Conservation (phyloP, 768 basidiomycete genomes). For the Lentinula edodes region DNA sequence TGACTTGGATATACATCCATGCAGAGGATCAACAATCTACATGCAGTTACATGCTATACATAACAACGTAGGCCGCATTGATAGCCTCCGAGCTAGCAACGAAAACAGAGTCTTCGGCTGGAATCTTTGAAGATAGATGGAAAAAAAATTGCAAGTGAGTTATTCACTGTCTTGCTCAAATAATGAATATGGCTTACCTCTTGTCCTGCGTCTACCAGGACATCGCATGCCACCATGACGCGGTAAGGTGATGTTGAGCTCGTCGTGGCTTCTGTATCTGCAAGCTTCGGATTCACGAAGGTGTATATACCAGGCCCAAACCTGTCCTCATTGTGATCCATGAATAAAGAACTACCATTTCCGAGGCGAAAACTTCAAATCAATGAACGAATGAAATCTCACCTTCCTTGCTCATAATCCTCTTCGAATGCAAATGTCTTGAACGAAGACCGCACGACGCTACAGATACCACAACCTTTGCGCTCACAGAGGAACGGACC, state of each 20-base stretch:
- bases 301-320: conserved; percentile 31
- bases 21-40: background rate
- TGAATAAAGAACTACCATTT: too few relatives aligned
- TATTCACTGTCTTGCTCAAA: background rate
- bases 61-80: conserved; percentile 1
- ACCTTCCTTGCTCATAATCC: conserved; percentile 28
- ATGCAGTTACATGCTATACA: conserved; percentile 6
- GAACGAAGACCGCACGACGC: conserved; percentile 29
- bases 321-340: conserved; percentile 10
- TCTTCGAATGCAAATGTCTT: conserved; percentile 28
- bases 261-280: conserved; percentile 30
- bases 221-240: conserved; percentile 34
- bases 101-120: background rate
- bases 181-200: background rate
- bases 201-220: background rate
- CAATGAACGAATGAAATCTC: conserved; percentile 8
- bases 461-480: conserved; percentile 33
- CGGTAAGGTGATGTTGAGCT: conserved; percentile 33
- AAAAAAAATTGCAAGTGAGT: background rate
- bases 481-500: conserved; percentile 23
- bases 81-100: background rate
- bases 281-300: conserved; percentile 25
- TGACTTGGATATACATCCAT: background rate
- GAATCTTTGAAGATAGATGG: background rate
- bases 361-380: too few relatives aligned